Conservation (phyloP, 2,329 filamentous ascomycete genomes). For the Beauveria asiatica region DNA sequence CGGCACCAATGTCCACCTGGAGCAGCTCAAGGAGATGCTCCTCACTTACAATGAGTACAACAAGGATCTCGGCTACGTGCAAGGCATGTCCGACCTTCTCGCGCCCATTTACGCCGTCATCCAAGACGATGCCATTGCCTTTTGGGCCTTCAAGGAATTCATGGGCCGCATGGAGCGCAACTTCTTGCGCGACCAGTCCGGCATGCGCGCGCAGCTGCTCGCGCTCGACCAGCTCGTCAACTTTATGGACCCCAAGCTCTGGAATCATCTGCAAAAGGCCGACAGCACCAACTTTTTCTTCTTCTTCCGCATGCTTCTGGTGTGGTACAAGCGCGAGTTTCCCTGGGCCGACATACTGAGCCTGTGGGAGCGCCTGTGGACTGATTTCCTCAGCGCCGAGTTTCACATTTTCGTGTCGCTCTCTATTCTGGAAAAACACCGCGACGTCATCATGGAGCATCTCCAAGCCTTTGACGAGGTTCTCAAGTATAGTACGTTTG, state of each 20-base stretch:
- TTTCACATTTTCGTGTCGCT: constrained; percentile 94
- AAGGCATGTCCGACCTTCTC: constrained; percentile 96
- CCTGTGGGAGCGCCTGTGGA: constrained; percentile 92
- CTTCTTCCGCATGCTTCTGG: constrained; percentile 97
- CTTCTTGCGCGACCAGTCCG: constrained; percentile 89
- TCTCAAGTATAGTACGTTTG: constrained; percentile 74
- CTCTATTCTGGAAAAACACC: constrained; percentile 89
- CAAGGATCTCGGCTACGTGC: constrained; percentile 88
- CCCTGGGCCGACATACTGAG: constrained; percentile 77
- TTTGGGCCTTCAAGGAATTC: constrained; percentile 92
- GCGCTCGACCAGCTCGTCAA: constrained; percentile 92
- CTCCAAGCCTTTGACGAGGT: constrained; percentile 94
- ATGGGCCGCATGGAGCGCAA: constrained; percentile 99
- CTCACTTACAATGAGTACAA: constrained; percentile 99
- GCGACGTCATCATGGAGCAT: constrained; percentile 94
- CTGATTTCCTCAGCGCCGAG: constrained; percentile 77
- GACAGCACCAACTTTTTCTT: constrained; percentile 99
- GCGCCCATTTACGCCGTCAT: constrained; percentile 94
- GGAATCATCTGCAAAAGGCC: constrained; percentile 77
- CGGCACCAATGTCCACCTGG: constrained; percentile 93
- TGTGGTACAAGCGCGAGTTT: constrained; percentile 99
- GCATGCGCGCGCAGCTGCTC: constrained; percentile 86
- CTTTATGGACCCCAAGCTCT: constrained; percentile 92
- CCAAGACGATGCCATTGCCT: constrained; percentile 93
- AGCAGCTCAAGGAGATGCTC: constrained; percentile 99